A percentile compares a stretch with the other conserved stretches of the same genome.
phyloP scores from a whole-genome alignment of 2,329 filamentous ascomycete species.

The Pseudogymnoascus destructans region DNA sequence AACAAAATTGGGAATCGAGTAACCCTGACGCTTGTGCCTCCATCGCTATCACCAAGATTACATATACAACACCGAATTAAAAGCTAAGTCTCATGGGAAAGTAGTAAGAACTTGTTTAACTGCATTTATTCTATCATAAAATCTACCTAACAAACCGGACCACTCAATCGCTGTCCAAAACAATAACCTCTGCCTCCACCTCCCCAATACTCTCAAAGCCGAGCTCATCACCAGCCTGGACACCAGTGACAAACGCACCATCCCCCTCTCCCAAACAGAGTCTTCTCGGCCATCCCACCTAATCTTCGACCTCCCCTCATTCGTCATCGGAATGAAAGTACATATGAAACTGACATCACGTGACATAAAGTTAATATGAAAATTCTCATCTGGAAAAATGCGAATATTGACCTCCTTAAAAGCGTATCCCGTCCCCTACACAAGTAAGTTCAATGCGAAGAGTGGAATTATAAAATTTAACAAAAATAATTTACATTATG shows the following conservation, averaged over 20 bases:
- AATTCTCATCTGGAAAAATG: background rate
- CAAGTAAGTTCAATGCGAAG: background rate
- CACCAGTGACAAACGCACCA: slow-evolving; percentile 58
- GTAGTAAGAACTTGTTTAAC: background rate
- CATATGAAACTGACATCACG: background rate
- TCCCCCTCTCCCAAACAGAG: slow-evolving; percentile 63
- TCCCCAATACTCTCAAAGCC: slow-evolving; percentile 54
- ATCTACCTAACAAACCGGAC: background rate
- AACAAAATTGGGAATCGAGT: background rate
- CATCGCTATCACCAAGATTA: background rate
- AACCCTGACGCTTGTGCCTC: background rate
- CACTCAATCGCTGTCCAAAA: slow-evolving; percentile 35
- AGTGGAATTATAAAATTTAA: background rate
- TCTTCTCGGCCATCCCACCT: slow-evolving; percentile 53
- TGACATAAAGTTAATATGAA: background rate
- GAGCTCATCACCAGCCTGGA: slow-evolving; percentile 52
- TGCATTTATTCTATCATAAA: background rate
- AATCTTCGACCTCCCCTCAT: slow-evolving; percentile 60
- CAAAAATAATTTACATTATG: background rate
- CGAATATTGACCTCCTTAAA: background rate
- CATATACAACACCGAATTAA: background rate
- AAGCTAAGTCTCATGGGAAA: background rate
- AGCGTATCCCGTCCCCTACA: no score
- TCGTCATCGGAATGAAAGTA: slow-evolving; percentile 61
- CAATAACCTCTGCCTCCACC: slow-evolving; percentile 54